Evolutionary conservation across 2,329 filamentous ascomycete species (phyloP).

Genomic region (Apiospora saccharicola): DNA sequence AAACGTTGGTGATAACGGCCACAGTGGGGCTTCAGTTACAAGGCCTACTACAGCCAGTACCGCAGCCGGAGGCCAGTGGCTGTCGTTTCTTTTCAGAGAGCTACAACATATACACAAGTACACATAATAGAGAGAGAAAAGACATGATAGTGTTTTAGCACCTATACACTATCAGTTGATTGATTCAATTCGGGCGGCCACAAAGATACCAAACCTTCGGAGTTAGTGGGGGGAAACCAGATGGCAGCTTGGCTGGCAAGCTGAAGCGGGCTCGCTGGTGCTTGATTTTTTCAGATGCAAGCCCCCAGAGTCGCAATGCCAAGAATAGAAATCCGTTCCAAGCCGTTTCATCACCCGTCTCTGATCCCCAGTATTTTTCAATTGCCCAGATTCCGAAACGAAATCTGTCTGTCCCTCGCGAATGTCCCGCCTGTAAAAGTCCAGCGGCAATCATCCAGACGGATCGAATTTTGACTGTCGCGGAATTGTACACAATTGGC

Average conservation of each 20-base stretch:
- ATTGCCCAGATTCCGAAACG: background rate
- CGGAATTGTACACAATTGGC: background rate
- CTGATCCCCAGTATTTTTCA: background rate
- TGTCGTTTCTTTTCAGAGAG: background rate
- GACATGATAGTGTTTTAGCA: background rate
- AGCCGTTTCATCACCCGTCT: constrained; percentile 7
- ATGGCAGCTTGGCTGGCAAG: background rate
- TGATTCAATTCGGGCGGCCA: background rate
- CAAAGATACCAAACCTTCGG: constrained; percentile 11
- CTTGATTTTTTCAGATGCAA: background rate
- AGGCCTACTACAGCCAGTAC: background rate
- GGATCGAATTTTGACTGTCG: background rate
- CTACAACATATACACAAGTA: background rate
- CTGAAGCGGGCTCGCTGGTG: background rate
- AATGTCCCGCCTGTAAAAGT: background rate
- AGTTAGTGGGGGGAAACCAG: background rate
- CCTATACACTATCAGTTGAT: background rate
- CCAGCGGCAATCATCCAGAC: no score
- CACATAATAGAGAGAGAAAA: constrained; percentile 9
- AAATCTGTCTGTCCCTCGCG: background rate
- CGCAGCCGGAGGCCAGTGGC: no score
- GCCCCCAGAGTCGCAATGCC: background rate
- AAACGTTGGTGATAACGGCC: background rate
- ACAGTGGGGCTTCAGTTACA: background rate
- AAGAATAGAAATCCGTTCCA: constrained; percentile 20